Percentiles rank a stretch among this genome's conserved stretches.
Evolutionary conservation across 2,329 filamentous ascomycete genomes (phyloP).

Genomic region (Hyphodiscus sp.): DNA sequence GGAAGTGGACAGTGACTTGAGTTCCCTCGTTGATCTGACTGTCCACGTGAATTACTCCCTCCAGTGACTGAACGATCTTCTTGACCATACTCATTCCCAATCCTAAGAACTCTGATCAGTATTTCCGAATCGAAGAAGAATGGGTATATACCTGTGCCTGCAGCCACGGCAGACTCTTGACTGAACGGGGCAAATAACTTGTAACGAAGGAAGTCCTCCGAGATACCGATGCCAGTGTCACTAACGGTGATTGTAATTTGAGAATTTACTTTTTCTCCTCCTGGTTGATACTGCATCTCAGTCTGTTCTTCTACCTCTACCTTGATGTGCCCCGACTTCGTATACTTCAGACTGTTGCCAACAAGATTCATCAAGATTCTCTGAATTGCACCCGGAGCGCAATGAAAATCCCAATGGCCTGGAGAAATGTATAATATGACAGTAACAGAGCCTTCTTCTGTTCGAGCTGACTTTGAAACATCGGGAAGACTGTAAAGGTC

Average conservation of each 20-base stretch:
- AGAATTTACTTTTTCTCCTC: not conserved
- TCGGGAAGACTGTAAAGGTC: not conserved
- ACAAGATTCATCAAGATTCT: conserved; percentile 52
- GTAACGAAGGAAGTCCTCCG: conserved; percentile 50
- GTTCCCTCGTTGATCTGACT: conserved; percentile 47
- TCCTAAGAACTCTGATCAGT: conserved; percentile 45
- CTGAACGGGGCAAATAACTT: conserved; percentile 51
- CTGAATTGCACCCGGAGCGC: conserved; percentile 44
- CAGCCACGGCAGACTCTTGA: too few relatives aligned
- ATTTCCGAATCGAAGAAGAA: too few relatives aligned
- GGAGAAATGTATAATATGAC: conserved; percentile 7
- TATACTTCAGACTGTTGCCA: conserved; percentile 56
- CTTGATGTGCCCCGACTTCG: conserved; percentile 41
- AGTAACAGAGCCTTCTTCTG: not conserved
- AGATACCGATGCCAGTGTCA: conserved; percentile 59
- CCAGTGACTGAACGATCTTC: conserved; percentile 49
- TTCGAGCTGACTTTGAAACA: too few relatives aligned
- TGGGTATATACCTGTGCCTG: too few relatives aligned
- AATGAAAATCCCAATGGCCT: conserved; percentile 30
- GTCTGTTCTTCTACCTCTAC: conserved; percentile 21
- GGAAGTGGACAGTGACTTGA: conserved; percentile 38
- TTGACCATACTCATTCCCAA: conserved; percentile 56
- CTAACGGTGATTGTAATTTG: conserved; percentile 37
- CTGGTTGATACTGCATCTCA: not conserved
- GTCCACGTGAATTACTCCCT: conserved; percentile 51